phyloP scores from a whole-genome alignment of 768 basidiomycete species.

The Hortiboletus flavorubellus region DNA sequence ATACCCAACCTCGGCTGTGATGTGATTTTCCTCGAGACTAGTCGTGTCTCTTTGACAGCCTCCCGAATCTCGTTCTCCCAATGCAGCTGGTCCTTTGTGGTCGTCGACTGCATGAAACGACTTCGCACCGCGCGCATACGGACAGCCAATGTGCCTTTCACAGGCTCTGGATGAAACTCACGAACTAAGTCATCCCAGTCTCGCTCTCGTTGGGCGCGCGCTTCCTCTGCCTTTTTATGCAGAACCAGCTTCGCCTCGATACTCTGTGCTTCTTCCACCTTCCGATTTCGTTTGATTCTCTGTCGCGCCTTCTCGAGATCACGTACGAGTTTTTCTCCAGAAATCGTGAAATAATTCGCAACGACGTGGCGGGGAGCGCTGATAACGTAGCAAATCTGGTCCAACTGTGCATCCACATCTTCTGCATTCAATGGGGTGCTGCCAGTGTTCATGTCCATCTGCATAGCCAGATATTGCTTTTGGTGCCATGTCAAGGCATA shows the following conservation, averaged over 20 bases:
- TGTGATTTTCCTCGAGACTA: conserved; percentile 44
- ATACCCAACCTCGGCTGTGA: conserved; percentile 28
- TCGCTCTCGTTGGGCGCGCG: conserved; percentile 52
- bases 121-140: conserved; percentile 54
- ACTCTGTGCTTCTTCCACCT: conserved; percentile 29
- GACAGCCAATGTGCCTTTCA: conserved; percentile 45
- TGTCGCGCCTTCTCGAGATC: conserved; percentile 44
- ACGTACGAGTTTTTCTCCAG: conserved; percentile 36
- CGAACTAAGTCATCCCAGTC: conserved; percentile 63
- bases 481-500: conserved; percentile 71
- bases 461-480: conserved; percentile 57
- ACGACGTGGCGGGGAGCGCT: conserved; percentile 55
- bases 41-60: conserved; percentile 54
- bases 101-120: conserved; percentile 58
- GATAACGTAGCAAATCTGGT: conserved; percentile 48
- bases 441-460: conserved; percentile 40
- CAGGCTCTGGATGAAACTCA: conserved; percentile 50
- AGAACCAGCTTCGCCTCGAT: conserved; percentile 50
- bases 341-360: conserved; percentile 40
- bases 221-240: conserved; percentile 63
- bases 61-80: conserved; percentile 64
- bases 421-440: conserved; percentile 48
- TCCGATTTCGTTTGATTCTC: conserved; percentile 33
- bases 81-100: conserved; percentile 44
- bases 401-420: conserved; percentile 39